Evolutionary conservation across 2,329 filamentous ascomycete genomes (phyloP).

Genomic region (Cryphonectria japonica): DNA sequence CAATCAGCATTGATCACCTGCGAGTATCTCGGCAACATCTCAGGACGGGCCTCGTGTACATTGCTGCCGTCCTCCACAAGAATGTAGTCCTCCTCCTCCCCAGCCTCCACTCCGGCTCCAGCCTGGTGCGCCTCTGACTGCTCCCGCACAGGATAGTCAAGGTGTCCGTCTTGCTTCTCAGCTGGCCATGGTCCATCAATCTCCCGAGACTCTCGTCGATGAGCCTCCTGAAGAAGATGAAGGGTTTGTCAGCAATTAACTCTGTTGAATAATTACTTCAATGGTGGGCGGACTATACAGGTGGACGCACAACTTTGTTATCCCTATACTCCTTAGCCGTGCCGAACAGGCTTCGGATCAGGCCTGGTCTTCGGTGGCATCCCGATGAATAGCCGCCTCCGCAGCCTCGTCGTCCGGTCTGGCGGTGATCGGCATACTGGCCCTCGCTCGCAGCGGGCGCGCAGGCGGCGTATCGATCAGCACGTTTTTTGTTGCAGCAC

Average conservation of each 20-base stretch:
- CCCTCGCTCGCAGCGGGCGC: neutral
- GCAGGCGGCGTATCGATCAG: slow-evolving; percentile 3
- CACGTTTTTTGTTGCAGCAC: slow-evolving; percentile 19
- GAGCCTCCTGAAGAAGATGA: neutral
- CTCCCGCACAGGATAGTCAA: neutral
- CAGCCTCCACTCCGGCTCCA: neutral
- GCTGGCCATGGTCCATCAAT: neutral
- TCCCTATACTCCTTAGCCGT: slow-evolving; percentile 9
- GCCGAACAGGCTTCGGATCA: slow-evolving; percentile 15
- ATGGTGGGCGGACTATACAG: neutral
- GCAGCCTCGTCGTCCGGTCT: neutral
- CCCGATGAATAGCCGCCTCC: neutral
- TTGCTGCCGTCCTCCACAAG: neutral
- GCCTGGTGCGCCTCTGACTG: neutral
- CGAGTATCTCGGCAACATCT: slow-evolving; percentile 14
- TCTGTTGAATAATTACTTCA: neutral
- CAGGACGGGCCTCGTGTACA: neutral
- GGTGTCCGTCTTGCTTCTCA: neutral
- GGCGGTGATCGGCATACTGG: neutral
- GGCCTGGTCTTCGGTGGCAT: neutral
- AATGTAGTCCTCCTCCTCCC: slow-evolving; percentile 1
- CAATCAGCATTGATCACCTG: slow-evolving; percentile 12
- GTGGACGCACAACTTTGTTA: slow-evolving; percentile 5
- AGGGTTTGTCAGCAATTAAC: neutral
- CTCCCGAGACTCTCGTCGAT: neutral